Base-by-base conservation (phyloP, 176 grass and related monocot species). In the Ampelocalamus luodianensis region DNA sequence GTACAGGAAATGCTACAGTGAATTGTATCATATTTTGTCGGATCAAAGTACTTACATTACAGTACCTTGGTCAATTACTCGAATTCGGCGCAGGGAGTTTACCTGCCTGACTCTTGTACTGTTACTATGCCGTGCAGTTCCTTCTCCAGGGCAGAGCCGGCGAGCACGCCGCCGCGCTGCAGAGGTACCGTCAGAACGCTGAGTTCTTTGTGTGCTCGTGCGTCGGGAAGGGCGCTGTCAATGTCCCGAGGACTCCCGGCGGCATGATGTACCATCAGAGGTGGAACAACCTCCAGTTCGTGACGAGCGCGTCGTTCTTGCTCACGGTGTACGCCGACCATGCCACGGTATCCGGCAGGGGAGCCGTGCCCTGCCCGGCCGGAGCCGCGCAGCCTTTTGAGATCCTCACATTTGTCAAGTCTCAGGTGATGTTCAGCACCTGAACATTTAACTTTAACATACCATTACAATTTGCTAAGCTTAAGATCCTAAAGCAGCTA, bases 281-380 rank as follows among this genome's bases (percentile, higher is more conserved):
- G n/a, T 98, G 96, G 96, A 98, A 98, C 87, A 98, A 98, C 55
- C 79, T 98, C 42, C 95, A 98, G 84, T 98, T 98, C 85, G 95
- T 95, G 3, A 98, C 95, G 51, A 84, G 89, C 81, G 83, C 95
- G 8, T 93, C 95, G 0, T 98, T 95, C 83, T 37, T 98, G 26
- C 93, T 98, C 10, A 89, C 91, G 10, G 89, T 90, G 10, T 98
- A 95, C 88, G 92, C 93, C 34, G 96, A 98, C 89, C 92, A 93
- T 27, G 63, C 88, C 71, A 65, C 88, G 10, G 40, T 39, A 59
- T 0, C 83, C 8, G 89, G 86, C 10, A 68, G 86, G 9, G 88
- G 82, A 27, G 73, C 78, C 51, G 64, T 88, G 42, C 85, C 40
- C 38, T 98, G 95, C 73, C 73, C 89, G 4, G 81, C 49, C 54